phyloP scores from a whole-genome alignment of 1,284 basidiomycete species.

The Porogramme epimiltina region DNA sequence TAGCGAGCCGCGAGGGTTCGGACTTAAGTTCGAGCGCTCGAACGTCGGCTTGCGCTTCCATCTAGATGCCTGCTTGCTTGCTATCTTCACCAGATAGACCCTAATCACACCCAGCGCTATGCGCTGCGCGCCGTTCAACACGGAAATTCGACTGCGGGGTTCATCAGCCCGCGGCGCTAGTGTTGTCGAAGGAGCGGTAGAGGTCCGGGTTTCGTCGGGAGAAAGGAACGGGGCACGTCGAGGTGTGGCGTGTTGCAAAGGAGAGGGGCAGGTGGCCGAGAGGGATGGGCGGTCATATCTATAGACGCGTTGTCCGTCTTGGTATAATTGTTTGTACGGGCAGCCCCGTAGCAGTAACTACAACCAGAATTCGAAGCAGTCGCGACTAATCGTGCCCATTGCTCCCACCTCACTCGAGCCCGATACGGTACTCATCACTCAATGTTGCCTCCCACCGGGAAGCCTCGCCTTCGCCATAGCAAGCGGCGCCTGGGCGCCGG shows the following conservation, averaged over 20 bases:
- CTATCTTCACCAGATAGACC: slow-evolving; percentile 35
- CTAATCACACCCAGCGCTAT: slow-evolving; percentile 23
- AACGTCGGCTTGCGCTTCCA: slow-evolving; percentile 1
- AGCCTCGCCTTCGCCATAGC: slow-evolving; percentile 38
- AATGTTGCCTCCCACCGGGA: slow-evolving; percentile 39
- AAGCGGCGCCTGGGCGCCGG: slow-evolving; percentile 20
- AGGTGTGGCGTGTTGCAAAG: not conserved
- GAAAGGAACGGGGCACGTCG: not conserved
- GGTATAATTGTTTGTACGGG: no score
- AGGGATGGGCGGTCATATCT: no score
- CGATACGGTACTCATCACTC: not conserved
- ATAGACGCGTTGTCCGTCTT: no score
- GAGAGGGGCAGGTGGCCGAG: no score
- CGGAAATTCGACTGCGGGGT: slow-evolving; percentile 33
- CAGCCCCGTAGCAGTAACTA: no score
- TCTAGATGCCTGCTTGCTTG: slow-evolving; percentile 7
- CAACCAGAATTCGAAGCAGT: no score
- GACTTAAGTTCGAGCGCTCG: no score
- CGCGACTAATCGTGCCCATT: no score
- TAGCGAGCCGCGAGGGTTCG: no score
- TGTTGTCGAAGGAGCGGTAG: not conserved
- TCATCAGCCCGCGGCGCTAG: slow-evolving; percentile 18
- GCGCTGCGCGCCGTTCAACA: slow-evolving; percentile 43
- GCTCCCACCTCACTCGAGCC: no score
- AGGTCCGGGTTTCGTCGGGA: not conserved